phyloP scores from a whole-genome alignment of 139 green algal species.

The Tetradesmus lagerheimii region DNA sequence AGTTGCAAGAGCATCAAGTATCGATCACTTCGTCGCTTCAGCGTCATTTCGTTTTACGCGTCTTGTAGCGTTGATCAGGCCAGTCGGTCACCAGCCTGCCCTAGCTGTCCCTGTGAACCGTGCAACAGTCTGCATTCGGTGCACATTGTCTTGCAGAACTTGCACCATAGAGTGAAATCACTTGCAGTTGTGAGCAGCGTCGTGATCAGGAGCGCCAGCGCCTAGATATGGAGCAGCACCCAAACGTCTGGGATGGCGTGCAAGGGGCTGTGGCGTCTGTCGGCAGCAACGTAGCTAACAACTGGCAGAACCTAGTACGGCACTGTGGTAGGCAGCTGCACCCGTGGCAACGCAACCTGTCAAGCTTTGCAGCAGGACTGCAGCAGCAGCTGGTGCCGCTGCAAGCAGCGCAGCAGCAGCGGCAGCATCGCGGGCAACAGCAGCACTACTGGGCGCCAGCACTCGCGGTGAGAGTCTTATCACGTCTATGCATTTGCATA shows the following conservation, averaged over 20 bases:
- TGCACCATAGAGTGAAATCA: neutral
- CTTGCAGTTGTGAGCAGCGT: neutral
- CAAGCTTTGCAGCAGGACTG: neutral
- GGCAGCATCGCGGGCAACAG: constrained; percentile 19
- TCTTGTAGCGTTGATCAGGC: neutral
- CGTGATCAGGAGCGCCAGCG: neutral
- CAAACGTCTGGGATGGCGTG: constrained; percentile 13
- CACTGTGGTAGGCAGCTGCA: constrained; percentile 36
- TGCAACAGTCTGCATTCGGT: neutral
- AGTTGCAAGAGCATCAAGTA: neutral
- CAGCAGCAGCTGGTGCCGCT: constrained; percentile 36
- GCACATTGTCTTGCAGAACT: neutral
- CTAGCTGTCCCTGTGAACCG: neutral
- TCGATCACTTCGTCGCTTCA: neutral
- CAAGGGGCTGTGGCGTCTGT: neutral
- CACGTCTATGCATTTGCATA: too few relatives aligned
- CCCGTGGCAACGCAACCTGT: constrained; percentile 22
- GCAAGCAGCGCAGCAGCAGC: constrained; percentile 10
- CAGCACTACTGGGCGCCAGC: constrained; percentile 33
- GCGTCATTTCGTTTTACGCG: neutral
- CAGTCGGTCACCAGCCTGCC: neutral
- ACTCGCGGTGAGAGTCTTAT: constrained; percentile 24
- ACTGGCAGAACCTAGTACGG: constrained; percentile 19
- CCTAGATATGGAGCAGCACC: neutral
- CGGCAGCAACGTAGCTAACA: constrained; percentile 19